Evolutionary conservation across 345 rosid genomes (phyloP).

Genomic region (Camelina sativa): DNA sequence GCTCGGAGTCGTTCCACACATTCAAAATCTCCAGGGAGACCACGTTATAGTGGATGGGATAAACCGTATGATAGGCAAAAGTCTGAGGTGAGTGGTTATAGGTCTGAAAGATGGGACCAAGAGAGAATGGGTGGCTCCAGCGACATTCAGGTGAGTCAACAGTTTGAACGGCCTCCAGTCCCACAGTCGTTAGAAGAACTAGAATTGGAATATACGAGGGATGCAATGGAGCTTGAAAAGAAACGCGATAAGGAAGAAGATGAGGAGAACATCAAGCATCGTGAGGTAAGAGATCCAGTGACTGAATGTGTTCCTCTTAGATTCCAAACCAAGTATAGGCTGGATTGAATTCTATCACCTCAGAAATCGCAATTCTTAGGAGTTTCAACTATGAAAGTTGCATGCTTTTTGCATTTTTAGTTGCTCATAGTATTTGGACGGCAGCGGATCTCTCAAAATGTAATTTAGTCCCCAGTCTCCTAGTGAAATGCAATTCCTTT

Average conservation of each 20-base stretch:
- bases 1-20: conserved; percentile 85
- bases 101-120: conserved; percentile 73
- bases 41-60: conserved; percentile 71
- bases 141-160: conserved; percentile 65
- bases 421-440: conserved; percentile 30
- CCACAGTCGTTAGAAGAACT: conserved; percentile 79
- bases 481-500: conserved; percentile 21
- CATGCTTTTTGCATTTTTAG: neutral
- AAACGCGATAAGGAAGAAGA: conserved; percentile 91
- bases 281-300: conserved; percentile 74
- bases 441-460: conserved; percentile 15
- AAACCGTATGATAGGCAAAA: conserved; percentile 74
- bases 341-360: conserved; percentile 19
- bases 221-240: conserved; percentile 72
- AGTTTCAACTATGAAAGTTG: conserved; percentile 13
- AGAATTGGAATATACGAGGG: conserved; percentile 82
- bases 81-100: conserved; percentile 62
- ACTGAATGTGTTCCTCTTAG: conserved; percentile 36
- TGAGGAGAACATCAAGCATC: conserved; percentile 91
- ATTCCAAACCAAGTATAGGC: conserved; percentile 30
- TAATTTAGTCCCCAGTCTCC: conserved; percentile 9
- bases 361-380: conserved; percentile 30
- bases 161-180: conserved; percentile 66
- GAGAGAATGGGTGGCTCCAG: conserved; percentile 64
- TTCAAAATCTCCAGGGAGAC: conserved; percentile 84